phyloP scores from a whole-genome alignment of 202 grass and related monocot genomes.

The Carex sylvatica region DNA sequence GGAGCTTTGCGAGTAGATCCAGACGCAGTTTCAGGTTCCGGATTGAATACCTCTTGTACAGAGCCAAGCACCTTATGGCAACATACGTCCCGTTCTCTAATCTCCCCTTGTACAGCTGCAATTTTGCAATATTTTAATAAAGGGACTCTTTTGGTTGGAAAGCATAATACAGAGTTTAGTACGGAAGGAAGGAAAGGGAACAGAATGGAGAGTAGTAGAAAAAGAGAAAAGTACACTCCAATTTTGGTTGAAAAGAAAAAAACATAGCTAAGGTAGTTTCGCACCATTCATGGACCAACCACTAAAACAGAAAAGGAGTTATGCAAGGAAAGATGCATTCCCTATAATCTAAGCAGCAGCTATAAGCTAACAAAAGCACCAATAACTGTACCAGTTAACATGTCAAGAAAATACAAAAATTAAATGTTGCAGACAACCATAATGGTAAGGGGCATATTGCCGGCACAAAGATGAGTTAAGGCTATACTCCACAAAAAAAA shows the following conservation, averaged over 20 bases:
- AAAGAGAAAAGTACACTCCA: neutral
- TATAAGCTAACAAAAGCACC: neutral
- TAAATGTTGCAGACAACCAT: neutral
- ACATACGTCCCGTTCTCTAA: conserved; percentile 75
- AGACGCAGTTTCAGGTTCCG: conserved; percentile 92
- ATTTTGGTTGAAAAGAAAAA: neutral
- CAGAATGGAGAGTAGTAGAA: neutral
- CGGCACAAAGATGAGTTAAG: neutral
- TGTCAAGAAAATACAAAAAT: neutral
- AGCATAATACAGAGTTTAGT: conserved; percentile 1
- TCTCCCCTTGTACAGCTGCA: conserved; percentile 93
- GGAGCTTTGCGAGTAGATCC: conserved; percentile 88
- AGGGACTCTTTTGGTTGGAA: conserved; percentile 8
- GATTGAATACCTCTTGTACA: conserved; percentile 81
- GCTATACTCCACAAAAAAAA: neutral
- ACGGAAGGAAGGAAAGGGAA: neutral
- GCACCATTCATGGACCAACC: neutral
- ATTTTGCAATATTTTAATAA: conserved; percentile 29
- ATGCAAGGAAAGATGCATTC: neutral
- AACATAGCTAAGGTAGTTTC: neutral
- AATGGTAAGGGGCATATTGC: neutral
- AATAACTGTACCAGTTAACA: neutral
- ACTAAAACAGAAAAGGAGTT: neutral
- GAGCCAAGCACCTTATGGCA: conserved; percentile 84
- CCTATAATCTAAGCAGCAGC: neutral